Base-by-base conservation (phyloP, 345 rosid species). In the Cardiospermum halicacabum region DNA sequence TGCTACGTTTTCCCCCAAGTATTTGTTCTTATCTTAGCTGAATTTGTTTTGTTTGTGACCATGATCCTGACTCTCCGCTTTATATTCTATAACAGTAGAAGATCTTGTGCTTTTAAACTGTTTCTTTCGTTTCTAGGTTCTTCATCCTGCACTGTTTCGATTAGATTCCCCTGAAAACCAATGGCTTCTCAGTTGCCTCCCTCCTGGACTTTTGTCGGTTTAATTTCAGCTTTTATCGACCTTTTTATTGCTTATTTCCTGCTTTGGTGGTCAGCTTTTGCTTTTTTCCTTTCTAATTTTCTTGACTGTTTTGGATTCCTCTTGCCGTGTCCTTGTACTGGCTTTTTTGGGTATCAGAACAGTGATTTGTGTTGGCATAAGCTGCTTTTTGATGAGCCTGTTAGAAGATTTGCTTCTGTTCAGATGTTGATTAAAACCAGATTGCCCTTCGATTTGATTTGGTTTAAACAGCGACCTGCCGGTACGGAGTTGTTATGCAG, bases 291-390 rank as follows among this genome's bases (percentile, higher is more conserved):
- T 62, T 81, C 82, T 0, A 88, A 77, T 70, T 77, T 90, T 57
- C 69, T 77, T 56, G 39, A 48, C 53, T 7, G 65, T 40, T 66
- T 87, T 56, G 85, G 91, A 53, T 43, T 75, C 45, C 66, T n/a
- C 64, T 24, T 86, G 69, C 96, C 93, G 11, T 87, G 88, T 74
- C 84, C 85, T 7, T 84, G 88, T 66, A 65, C 69, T 74, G 92
- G 85, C 45, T 42, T 77, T 58, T 70, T 83, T 47, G 88, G 81
- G 22, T 81, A 70, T 65, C 72, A 63, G 28, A 70, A 71, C 51
- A 58, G 68, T 15, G 31, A 61, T 34, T 26, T 78, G 3, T 89
- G 96, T 74, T 72, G 80, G 78, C 81, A 77, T 55, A 79, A 67
- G 37, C 67, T 81, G 75, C 72, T 93, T 3, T 69, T 84, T 63